A percentile compares a stretch with the other conserved stretches of the same genome.
Evolutionary conservation across 2,329 filamentous ascomycete genomes (phyloP).

Genomic region (Endoconidiophora laricicola): DNA sequence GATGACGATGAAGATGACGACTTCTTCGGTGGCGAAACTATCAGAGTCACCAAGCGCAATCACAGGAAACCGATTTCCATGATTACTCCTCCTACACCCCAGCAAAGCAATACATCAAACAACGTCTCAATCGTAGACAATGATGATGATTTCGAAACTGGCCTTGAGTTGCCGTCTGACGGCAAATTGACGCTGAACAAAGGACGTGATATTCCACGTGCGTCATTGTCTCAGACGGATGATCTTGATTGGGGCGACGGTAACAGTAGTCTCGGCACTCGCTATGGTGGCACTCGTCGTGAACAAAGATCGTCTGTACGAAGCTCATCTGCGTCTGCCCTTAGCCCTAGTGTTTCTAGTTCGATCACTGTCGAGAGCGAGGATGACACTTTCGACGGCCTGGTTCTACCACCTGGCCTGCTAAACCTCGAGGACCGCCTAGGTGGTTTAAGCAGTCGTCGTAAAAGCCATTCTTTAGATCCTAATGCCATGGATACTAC

Average conservation of each 20-base stretch:
- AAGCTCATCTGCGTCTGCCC: slow-evolving; percentile 72
- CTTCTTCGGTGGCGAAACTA: slow-evolving; percentile 51
- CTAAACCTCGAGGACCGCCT: slow-evolving; percentile 61
- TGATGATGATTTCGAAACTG: slow-evolving; percentile 54
- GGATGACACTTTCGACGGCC: slow-evolving; percentile 79
- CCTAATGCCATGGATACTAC: slow-evolving; percentile 16
- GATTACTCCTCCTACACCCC: slow-evolving; percentile 38
- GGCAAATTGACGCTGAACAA: slow-evolving; percentile 49
- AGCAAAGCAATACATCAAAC: slow-evolving; percentile 20
- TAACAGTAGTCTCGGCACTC: slow-evolving; percentile 78
- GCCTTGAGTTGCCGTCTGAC: slow-evolving; percentile 54
- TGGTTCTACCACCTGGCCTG: slow-evolving; percentile 68
- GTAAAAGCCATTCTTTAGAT: slow-evolving; percentile 41
- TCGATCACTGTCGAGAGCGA: slow-evolving; percentile 85
- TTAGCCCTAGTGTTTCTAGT: slow-evolving; percentile 86
- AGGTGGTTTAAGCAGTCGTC: slow-evolving; percentile 46
- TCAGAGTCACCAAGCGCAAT: slow-evolving; percentile 48
- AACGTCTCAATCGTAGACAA: slow-evolving; percentile 16
- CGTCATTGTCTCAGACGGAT: slow-evolving; percentile 39
- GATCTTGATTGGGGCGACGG: slow-evolving; percentile 92
- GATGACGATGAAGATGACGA: slow-evolving; percentile 45
- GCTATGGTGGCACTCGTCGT: slow-evolving; percentile 71
- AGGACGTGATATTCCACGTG: slow-evolving; percentile 41
- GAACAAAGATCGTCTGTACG: slow-evolving; percentile 56
- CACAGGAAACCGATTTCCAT: slow-evolving; percentile 35